phyloP scores from a whole-genome alignment of 306 rosid species.

The Carpinus fangiana region DNA sequence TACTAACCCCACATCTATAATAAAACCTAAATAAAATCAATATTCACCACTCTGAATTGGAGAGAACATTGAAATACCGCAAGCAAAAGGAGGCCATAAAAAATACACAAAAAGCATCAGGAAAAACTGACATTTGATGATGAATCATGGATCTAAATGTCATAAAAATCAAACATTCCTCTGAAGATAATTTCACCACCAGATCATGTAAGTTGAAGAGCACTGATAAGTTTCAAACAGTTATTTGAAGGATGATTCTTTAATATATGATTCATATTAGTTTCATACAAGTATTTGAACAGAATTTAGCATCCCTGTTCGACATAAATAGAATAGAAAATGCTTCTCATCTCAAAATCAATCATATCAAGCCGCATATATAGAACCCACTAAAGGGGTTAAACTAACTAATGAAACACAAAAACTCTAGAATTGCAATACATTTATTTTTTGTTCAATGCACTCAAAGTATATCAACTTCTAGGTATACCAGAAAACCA shows the following conservation, averaged over 20 bases:
- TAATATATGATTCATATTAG: background rate
- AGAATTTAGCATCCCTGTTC: background rate
- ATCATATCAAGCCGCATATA: conserved; percentile 34
- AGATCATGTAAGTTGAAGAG: background rate
- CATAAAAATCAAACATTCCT: background rate
- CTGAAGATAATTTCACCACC: background rate
- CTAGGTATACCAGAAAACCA: conserved; percentile 8
- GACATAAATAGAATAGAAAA: background rate
- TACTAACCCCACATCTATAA: background rate
- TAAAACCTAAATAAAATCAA: background rate
- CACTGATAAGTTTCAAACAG: background rate
- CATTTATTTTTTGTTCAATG: conserved; percentile 22
- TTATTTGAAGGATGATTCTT: background rate
- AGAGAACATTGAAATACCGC: background rate
- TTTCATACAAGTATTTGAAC: background rate
- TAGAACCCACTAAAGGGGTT: conserved; percentile 29
- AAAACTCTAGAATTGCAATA: conserved; percentile 34
- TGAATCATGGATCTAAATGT: too few relatives aligned
- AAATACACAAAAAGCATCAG: background rate
- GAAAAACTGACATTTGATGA: background rate
- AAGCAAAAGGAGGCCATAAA: background rate
- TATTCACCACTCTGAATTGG: background rate
- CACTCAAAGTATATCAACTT: background rate
- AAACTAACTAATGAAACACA: conserved; percentile 13
- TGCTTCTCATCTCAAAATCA: conserved; percentile 19